Evolutionary conservation across 768 basidiomycete genomes (phyloP), one percentile per base, ranked within the genome.

Genomic region (Rhizopogon roseolus): DNA sequence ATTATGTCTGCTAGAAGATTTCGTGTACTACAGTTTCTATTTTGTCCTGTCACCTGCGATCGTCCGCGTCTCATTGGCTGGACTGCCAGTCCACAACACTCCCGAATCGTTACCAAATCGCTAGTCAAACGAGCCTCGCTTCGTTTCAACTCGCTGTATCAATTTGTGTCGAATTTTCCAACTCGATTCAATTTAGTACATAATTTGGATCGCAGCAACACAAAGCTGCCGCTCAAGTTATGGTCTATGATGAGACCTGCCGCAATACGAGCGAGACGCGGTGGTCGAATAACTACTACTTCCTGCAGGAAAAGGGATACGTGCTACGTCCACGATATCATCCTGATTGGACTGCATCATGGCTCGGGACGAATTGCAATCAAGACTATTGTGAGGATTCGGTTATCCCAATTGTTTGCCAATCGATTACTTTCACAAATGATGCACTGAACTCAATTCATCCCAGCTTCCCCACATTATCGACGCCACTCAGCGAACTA

Each of bases 271-370:
- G 34, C 48, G 60, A 62, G 16, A 32, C 41, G 0, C 64, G 57
- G 7, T 67, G 66, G 66, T 41, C 53, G 7, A 54, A 64, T 3
- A 55, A 57, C 4, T 57, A 57, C 11, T n/a, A 41, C 6, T 62
- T 57, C 29, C 59, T 63, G 27, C 51, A 58, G 41, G 54, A 13
- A 11, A 53, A 56, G 7, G 63, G 68, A 0, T 68, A 65, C 19
- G 38, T 55, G 0, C 59, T 72, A 17, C 60, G 66, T 14, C 64
- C 62, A 1, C 59, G 71, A 0, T 64, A 63, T 37, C 54, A 56
- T 16, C 62, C 60, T 0, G 50, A 54, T 6, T 73, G 69, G 70
- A 29, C 60, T 9, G 62, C 70, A 7, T 71, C 67, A 0, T 73
- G 71, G 71, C n/a, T 22, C 2, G 25, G 27, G 27, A 41, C 16